phyloP scores from a whole-genome alignment of 2,329 filamentous ascomycete genomes.

The Monilinia polystroma region DNA sequence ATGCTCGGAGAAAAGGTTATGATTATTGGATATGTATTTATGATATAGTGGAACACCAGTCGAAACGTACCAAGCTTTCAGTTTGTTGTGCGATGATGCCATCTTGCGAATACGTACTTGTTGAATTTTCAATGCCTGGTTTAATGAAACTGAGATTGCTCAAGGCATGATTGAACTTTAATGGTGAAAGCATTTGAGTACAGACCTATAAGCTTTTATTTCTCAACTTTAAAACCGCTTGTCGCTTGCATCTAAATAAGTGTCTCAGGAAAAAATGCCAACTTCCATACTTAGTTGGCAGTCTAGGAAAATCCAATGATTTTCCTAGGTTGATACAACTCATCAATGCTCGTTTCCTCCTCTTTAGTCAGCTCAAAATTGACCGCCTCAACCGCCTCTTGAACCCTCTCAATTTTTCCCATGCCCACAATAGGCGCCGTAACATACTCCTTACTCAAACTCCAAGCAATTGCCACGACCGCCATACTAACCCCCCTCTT shows the following conservation, averaged over 20 bases:
- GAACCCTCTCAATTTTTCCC: constrained; percentile 50
- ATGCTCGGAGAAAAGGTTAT: too few relatives aligned
- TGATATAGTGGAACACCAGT: background rate
- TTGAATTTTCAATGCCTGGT: too few relatives aligned
- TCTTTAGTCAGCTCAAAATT: constrained; percentile 49
- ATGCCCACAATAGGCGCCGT: constrained; percentile 53
- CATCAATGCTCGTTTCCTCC: constrained; percentile 54
- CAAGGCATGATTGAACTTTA: too few relatives aligned
- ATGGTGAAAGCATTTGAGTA: too few relatives aligned
- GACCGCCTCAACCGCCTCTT: constrained; percentile 50
- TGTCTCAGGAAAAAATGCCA: background rate
- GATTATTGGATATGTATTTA: background rate
- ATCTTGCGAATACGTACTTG: background rate
- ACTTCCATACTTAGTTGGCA: background rate
- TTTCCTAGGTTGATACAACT: constrained; percentile 34
- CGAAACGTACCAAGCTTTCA: background rate
- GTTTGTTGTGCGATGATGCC: background rate
- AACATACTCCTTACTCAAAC: constrained; percentile 41
- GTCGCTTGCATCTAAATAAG: background rate
- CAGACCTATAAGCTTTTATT: too few relatives aligned
- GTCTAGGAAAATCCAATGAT: background rate
- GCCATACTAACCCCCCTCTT: constrained; percentile 59
- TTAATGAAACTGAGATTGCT: background rate
- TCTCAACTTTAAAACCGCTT: too few relatives aligned
- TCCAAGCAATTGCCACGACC: constrained; percentile 59